These are phyloP conservation scores for Cardamine resedifolia DNA, from an alignment of 345 rosid species.

Conservation along the genomic window DNA sequence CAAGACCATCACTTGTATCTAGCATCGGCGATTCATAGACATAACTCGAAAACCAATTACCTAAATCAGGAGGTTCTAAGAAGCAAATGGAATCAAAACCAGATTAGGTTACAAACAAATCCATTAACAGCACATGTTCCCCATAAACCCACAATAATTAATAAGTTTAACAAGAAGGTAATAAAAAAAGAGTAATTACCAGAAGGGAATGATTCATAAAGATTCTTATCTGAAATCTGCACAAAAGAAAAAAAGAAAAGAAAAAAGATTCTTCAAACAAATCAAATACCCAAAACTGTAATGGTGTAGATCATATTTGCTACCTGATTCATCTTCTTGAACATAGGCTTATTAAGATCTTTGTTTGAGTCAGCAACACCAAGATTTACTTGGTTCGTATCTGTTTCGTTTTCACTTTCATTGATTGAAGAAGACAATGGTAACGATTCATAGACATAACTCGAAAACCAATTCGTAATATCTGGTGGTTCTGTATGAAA, in stretches of 20 bases:
- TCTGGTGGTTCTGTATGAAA: constrained; percentile 56
- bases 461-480: constrained; percentile 59
- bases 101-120: neutral
- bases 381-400: neutral
- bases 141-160: neutral
- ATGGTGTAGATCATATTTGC: neutral
- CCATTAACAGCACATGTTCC: constrained; percentile 6
- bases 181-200: constrained; percentile 37
- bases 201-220: constrained; percentile 39
- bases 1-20: constrained; percentile 44
- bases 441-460: constrained; percentile 58
- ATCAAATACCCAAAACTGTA: neutral
- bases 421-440: constrained; percentile 38
- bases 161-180: neutral
- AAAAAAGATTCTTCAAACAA: neutral
- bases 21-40: constrained; percentile 55
- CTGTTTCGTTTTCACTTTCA: constrained; percentile 18
- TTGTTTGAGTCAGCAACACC: constrained; percentile 4
- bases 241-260: neutral
- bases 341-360: constrained; percentile 20
- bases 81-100: neutral
- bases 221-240: constrained; percentile 39
- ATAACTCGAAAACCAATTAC: constrained; percentile 67
- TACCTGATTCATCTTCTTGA: constrained; percentile 35
- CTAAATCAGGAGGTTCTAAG: constrained; percentile 62